Percentiles rank a stretch among this genome's conserved stretches.
Conservation (phyloP, 2,329 filamentous ascomycete genomes). For the Penicillium sp. region DNA sequence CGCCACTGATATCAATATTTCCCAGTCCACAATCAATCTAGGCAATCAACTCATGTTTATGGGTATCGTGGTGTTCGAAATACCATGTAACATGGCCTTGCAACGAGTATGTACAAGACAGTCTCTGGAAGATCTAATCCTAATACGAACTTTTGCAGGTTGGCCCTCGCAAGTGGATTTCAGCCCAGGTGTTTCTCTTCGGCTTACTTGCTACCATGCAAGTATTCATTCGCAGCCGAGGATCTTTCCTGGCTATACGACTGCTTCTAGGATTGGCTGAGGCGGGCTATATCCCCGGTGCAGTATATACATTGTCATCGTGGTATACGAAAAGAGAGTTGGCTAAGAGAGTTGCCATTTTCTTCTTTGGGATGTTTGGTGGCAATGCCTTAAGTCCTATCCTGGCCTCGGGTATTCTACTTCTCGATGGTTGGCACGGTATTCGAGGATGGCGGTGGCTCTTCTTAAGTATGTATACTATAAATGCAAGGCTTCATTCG, state of each 20-base stretch:
- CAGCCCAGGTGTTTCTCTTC: neutral
- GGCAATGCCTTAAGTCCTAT: neutral
- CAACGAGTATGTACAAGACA: neutral
- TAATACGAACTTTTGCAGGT: neutral
- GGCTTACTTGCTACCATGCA: neutral
- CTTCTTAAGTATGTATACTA: neutral
- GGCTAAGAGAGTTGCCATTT: neutral
- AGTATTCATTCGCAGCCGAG: neutral
- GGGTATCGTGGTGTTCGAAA: neutral
- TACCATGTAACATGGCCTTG: neutral
- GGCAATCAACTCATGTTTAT: slow-evolving; percentile 1
- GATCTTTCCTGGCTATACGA: neutral
- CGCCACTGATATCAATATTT: neutral
- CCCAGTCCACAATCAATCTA: neutral
- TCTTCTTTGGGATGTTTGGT: slow-evolving; percentile 3
- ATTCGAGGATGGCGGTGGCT: neutral
- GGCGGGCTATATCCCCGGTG: neutral
- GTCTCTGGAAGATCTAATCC: neutral
- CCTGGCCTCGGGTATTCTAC: neutral
- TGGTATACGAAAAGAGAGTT: slow-evolving; percentile 3
- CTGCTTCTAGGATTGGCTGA: neutral
- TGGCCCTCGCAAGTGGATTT: neutral
- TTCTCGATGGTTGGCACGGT: neutral
- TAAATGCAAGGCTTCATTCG: neutral
- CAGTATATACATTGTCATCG: neutral